phyloP scores from a whole-genome alignment of 495 filamentous ascomycete genomes.

The Cladorrhinum samala region DNA sequence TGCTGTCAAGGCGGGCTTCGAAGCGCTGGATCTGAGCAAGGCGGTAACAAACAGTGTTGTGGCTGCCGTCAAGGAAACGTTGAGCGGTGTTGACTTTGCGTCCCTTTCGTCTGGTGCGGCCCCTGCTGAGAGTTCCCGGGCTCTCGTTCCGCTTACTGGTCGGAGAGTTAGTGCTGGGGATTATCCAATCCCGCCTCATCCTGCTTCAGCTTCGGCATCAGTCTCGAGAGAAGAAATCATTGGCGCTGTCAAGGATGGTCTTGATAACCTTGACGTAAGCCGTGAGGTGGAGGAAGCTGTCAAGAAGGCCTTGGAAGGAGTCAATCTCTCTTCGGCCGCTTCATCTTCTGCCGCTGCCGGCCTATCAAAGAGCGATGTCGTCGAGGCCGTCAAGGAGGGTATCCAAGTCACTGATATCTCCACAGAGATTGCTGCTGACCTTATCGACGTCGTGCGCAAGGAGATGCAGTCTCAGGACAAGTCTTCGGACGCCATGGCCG shows the following conservation, averaged over 20 bases:
- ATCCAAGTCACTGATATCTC: slow-evolving; percentile 14
- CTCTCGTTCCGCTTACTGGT: slow-evolving; percentile 9
- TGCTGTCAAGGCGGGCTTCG: slow-evolving; percentile 25
- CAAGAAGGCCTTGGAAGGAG: slow-evolving; percentile 8
- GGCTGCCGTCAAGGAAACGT: slow-evolving; percentile 14
- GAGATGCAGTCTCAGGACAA: slow-evolving; percentile 19
- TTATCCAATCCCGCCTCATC: neutral
- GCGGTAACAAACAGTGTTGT: slow-evolving; percentile 4
- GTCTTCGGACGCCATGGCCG: slow-evolving; percentile 37
- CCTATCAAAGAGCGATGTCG: slow-evolving; percentile 18
- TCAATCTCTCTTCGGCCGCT: slow-evolving; percentile 1
- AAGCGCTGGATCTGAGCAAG: slow-evolving; percentile 16
- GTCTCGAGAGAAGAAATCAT: slow-evolving; percentile 4
- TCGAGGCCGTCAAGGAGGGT: slow-evolving; percentile 26
- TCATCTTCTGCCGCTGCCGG: slow-evolving; percentile 14
- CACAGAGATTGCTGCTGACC: slow-evolving; percentile 1
- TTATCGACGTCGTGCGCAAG: slow-evolving; percentile 13
- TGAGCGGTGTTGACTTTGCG: slow-evolving; percentile 20
- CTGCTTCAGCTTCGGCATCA: neutral
- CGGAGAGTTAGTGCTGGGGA: neutral
- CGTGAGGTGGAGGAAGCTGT: slow-evolving; percentile 34
- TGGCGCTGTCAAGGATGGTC: slow-evolving; percentile 10
- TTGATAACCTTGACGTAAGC: slow-evolving; percentile 6
- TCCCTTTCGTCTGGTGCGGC: slow-evolving; percentile 8
- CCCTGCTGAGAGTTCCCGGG: neutral